Conservation (phyloP, 495 filamentous ascomycete species). For the Chaetomidium leptoderma region DNA sequence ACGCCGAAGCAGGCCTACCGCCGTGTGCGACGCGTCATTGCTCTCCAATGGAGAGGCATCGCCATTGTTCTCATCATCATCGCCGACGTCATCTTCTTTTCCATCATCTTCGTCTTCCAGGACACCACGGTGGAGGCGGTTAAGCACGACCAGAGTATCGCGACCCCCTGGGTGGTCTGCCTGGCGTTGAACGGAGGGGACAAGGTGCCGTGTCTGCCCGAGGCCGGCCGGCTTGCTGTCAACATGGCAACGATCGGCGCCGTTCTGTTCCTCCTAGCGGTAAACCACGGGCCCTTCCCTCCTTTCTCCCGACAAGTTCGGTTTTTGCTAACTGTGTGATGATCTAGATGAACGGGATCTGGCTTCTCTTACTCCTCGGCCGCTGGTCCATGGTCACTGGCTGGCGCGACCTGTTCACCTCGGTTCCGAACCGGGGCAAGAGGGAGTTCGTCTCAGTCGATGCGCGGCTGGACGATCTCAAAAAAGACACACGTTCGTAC, state of each 20-base stretch:
- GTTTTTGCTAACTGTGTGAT: slow-evolving; percentile 14
- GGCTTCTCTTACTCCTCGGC: slow-evolving; percentile 74
- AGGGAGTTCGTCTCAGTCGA: slow-evolving; percentile 86
- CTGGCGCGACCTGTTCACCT: slow-evolving; percentile 66
- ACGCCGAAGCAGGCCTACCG: slow-evolving; percentile 85
- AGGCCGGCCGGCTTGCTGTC: slow-evolving; percentile 57
- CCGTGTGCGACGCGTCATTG: slow-evolving; percentile 78
- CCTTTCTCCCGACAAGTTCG: not conserved
- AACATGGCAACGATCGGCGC: slow-evolving; percentile 74
- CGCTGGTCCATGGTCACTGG: slow-evolving; percentile 77
- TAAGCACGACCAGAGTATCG: slow-evolving; percentile 48
- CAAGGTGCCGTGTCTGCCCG: slow-evolving; percentile 58
- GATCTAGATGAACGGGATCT: slow-evolving; percentile 72
- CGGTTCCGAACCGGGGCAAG: slow-evolving; percentile 41
- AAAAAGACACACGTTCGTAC: slow-evolving; percentile 65
- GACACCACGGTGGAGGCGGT: slow-evolving; percentile 62
- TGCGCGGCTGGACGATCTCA: slow-evolving; percentile 57
- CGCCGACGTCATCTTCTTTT: slow-evolving; percentile 85
- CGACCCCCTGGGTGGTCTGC: slow-evolving; percentile 65
- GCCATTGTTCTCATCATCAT: slow-evolving; percentile 82
- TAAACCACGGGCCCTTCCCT: slow-evolving; percentile 41
- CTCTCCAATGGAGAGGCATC: slow-evolving; percentile 90
- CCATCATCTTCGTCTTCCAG: slow-evolving; percentile 81
- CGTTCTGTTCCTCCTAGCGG: slow-evolving; percentile 72
- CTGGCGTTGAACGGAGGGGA: slow-evolving; percentile 55